phyloP scores from a whole-genome alignment of 768 basidiomycete genomes.

The Austroboletus festivus region DNA sequence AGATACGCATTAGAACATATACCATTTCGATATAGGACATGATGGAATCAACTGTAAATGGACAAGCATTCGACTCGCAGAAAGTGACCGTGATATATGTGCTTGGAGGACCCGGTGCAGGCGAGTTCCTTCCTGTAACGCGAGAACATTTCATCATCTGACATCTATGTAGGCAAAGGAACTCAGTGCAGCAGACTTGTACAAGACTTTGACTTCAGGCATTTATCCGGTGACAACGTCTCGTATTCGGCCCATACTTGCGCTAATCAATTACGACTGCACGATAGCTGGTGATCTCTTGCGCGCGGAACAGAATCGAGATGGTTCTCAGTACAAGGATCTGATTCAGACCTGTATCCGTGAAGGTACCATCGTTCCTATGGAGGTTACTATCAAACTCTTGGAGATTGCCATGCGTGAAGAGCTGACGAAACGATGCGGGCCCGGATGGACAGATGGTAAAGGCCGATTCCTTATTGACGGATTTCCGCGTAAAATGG shows the following conservation, averaged over 20 bases:
- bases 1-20: slow-evolving; percentile 9
- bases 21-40: not conserved
- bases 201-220: slow-evolving; percentile 80
- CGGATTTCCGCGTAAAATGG: slow-evolving; percentile 98
- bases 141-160: slow-evolving; percentile 7
- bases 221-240: slow-evolving; percentile 75
- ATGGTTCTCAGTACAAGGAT: slow-evolving; percentile 77
- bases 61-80: slow-evolving; percentile 51
- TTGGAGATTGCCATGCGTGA: slow-evolving; percentile 87
- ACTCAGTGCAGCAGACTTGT: slow-evolving; percentile 90
- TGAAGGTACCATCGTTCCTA: slow-evolving; percentile 93
- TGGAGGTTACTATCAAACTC: slow-evolving; percentile 95
- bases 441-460: slow-evolving; percentile 65
- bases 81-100: slow-evolving; percentile 92
- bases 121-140: slow-evolving; percentile 41
- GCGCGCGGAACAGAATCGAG: slow-evolving; percentile 87
- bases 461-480: slow-evolving; percentile 90
- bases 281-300: slow-evolving; percentile 90
- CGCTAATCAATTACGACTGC: slow-evolving; percentile 5
- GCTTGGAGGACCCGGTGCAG: slow-evolving; percentile 95
- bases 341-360: slow-evolving; percentile 86
- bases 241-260: slow-evolving; percentile 4
- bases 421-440: slow-evolving; percentile 44
- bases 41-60: slow-evolving; percentile 16
- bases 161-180: slow-evolving; percentile 71